phyloP scores from a whole-genome alignment of 2,329 filamentous ascomycete species.

The Xylariaceae sp. region DNA sequence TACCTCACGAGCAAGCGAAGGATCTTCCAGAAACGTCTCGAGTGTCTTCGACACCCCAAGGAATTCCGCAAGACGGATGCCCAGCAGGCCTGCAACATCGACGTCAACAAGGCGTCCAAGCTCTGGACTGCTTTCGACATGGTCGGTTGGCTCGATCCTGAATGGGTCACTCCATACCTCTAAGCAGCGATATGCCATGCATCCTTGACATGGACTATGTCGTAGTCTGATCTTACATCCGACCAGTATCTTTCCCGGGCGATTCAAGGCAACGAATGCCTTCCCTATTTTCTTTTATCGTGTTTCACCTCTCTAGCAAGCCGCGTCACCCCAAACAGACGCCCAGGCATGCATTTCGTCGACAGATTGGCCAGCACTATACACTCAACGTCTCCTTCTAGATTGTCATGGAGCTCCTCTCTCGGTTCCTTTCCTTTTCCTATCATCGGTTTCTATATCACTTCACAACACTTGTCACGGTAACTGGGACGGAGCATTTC shows the following conservation, averaged over 20 bases:
- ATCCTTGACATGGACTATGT: conserved; percentile 24
- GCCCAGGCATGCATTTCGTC: background rate
- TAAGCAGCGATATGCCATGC: conserved; percentile 20
- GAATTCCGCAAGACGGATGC: conserved; percentile 94
- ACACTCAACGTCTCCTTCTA: conserved; percentile 4
- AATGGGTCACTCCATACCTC: conserved; percentile 38
- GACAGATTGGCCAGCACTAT: conserved; percentile 19
- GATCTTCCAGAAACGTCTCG: conserved; percentile 74
- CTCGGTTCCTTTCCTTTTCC: background rate
- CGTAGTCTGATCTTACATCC: background rate
- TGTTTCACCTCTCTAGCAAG: background rate
- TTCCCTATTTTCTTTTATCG: background rate
- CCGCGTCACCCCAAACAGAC: background rate
- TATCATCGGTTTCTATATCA: conserved; percentile 2
- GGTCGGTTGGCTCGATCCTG: conserved; percentile 70
- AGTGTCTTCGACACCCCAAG: conserved; percentile 62
- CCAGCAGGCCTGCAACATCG: conserved; percentile 95
- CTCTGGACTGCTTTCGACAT: conserved; percentile 85
- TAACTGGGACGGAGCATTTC: conserved; percentile 16
- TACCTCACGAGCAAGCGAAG: conserved; percentile 91
- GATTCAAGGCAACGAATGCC: background rate
- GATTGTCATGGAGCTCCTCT: background rate
- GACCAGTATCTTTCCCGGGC: background rate
- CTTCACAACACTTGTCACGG: background rate
- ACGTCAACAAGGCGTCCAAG: conserved; percentile 95